Percentiles rank a stretch among this genome's conserved stretches.
Evolutionary conservation across 352 stramenopile species (phyloP).

Genomic region (Pythium apleroticum): DNA sequence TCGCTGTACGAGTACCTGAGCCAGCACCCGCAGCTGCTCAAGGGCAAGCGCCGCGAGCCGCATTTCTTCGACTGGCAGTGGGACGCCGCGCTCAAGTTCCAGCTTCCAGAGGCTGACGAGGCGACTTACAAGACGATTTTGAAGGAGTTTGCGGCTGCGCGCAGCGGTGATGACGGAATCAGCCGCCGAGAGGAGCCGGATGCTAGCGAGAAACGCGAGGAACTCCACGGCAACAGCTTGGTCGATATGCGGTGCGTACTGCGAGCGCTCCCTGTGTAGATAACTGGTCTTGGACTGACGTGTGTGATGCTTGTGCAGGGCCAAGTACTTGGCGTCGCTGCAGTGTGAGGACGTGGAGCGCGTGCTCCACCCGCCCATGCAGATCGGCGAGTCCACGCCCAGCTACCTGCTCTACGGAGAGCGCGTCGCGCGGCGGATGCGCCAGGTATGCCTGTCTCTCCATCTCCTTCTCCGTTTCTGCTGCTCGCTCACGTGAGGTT

Average conservation of each 20-base stretch:
- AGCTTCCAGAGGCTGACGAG: constrained; percentile 29
- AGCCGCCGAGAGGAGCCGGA: constrained; percentile 5
- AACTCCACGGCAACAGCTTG: constrained; percentile 34
- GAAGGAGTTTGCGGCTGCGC: constrained; percentile 20
- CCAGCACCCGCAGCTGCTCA: constrained; percentile 88
- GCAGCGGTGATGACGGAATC: not conserved
- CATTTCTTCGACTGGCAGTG: constrained; percentile 73
- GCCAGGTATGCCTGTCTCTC: constrained; percentile 26
- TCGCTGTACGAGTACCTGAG: constrained; percentile 60
- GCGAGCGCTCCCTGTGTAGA: not conserved
- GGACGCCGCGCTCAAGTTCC: constrained; percentile 32
- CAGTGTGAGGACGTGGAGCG: constrained; percentile 32
- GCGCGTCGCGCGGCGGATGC: constrained; percentile 42
- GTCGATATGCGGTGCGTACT: constrained; percentile 44
- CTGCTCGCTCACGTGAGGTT: not conserved
- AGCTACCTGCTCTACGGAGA: constrained; percentile 78
- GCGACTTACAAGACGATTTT: constrained; percentile 32
- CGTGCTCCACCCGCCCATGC: constrained; percentile 53
- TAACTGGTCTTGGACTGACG: not conserved
- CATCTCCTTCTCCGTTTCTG: not conserved
- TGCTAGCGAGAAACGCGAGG: not conserved
- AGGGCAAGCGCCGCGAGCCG: constrained; percentile 61
- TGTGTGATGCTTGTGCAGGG: constrained; percentile 24
- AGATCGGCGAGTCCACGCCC: constrained; percentile 87
- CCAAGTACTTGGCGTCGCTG: constrained; percentile 56